Base-by-base conservation (phyloP, 163 green algal species). In the Volvox carteri region DNA sequence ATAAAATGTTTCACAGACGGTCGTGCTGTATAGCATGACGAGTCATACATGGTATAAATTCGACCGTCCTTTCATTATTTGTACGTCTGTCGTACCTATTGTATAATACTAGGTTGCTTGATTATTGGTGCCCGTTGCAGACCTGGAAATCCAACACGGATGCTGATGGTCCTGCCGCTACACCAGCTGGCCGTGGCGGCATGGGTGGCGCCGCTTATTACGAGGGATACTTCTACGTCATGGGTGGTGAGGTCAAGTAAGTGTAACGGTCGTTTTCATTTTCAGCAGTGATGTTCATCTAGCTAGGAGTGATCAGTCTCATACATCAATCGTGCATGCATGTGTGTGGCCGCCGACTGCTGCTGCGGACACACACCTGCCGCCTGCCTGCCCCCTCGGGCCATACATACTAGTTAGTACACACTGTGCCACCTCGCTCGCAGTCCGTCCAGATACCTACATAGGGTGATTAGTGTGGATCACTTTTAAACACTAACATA, bases 211-310 rank as follows among this genome's bases (percentile, higher is more conserved):
- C 73, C 19, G 46, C 25, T 6, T 80, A 46, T 28, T 33, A 23
- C n/a, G 25, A 80, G 28, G 14, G 2, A 23, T 25, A 41, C 25
- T 65, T 80, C 42, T 80, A 44, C 25, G 23, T 80, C 44, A 16
- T 65, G 9, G 73, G 73, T 23, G 73, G 73, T 2, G 73, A 80
- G n/a, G 44, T 42, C 23, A 62, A 33, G 73, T 80, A 46, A 41
- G 73, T n/a, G 58, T 33, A 72, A 72, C 18, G 18, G 58, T 12
- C 23, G 58, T 7, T 7, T 12, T n/a, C 7, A 37, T 12, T 72
- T 37, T 19, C 14, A 35, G 23, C 58, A 33, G 18, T 19, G n/a
- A 60, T 25, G 16, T 60, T 60, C 12, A 25, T 16, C 11, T 12
- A 72, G 18, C 18, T 72, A 37, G 7, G 23, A 37, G 23, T 72